Evolutionary conservation across 305 asterid genomes (phyloP).

Genomic region (Salvia sclarea): DNA sequence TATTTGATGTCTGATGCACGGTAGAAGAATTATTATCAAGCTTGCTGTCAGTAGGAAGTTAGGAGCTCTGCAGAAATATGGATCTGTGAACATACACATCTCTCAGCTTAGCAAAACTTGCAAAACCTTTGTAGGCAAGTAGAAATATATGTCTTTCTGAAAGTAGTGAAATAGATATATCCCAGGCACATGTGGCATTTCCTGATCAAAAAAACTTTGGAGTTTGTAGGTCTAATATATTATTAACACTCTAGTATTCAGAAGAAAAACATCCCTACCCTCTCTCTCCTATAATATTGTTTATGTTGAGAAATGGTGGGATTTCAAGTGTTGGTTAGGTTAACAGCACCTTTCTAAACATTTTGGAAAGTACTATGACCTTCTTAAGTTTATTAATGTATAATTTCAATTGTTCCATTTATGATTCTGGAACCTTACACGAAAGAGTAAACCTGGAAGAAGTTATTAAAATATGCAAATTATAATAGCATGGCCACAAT

Average conservation of each 20-base stretch:
- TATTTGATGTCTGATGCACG: slow-evolving; percentile 11
- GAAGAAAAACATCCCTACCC: no score
- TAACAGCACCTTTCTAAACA: no score
- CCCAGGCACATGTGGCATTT: no score
- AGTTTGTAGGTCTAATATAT: no score
- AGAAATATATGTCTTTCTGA: not conserved
- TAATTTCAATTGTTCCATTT: not conserved
- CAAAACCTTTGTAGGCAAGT: not conserved
- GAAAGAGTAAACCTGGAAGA: not conserved
- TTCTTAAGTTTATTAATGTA: not conserved
- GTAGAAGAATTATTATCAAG: not conserved
- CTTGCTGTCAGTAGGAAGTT: not conserved
- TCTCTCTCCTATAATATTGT: no score
- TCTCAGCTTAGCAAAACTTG: not conserved
- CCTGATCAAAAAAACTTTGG: no score
- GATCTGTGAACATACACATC: not conserved
- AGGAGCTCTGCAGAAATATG: slow-evolving; percentile 13
- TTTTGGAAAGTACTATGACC: no score
- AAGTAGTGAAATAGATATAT: not conserved
- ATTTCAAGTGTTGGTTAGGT: no score
- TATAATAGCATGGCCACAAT: not conserved
- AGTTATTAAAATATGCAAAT: not conserved
- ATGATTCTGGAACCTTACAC: not conserved
- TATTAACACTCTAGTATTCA: no score
- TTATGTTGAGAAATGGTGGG: no score